Base-by-base conservation (phyloP, 805 yeast species). In the Sungouiozyma intestinalis region DNA sequence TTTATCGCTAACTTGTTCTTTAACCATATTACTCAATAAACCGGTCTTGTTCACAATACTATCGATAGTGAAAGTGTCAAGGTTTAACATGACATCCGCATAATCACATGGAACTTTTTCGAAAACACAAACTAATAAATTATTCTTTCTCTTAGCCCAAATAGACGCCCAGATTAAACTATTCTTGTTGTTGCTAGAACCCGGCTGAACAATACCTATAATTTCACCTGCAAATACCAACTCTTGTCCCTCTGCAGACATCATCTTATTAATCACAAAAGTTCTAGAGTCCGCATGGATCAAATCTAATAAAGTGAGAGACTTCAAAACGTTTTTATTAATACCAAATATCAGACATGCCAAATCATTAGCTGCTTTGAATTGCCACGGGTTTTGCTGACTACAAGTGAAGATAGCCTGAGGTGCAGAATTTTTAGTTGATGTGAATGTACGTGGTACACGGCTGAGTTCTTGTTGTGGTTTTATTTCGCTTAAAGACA, bases 261-360 rank as follows among this genome's bases (percentile, higher is more conserved):
- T 60, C 43, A 81, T 63, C 54, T 77, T 71, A 46, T 77, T 77
- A 13, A 76, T 60, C 3, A 83, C 88, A 51, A 83, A 77, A 50
- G 73, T 73, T 52, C 87, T 69, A 37, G 85, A 80, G 53, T 85
- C 84, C 0, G 85, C 79, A 11, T 87, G 85, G 31, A 83, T 77
- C 49, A 86, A 69, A 60, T 84, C 94, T 66, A 85, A 68, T 31
- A 88, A 67, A 0, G 85, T 76, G 40, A 81, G 60, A 15, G 79
- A 69, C 32, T 73, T 71, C 31, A 86, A 66, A 21, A 79, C 78
- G 32, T 67, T 69, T 53, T 78, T 76, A 37, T 85, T 77, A 3
- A 84, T 76, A 15, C 96, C 96, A 63, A 88, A 84, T 66, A 85
- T 77, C 45, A 86, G 68, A 55, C 94, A 84, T 0, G 95, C 94